phyloP scores from a whole-genome alignment of 2,329 filamentous ascomycete species.

The Aspergillus proliferans region DNA sequence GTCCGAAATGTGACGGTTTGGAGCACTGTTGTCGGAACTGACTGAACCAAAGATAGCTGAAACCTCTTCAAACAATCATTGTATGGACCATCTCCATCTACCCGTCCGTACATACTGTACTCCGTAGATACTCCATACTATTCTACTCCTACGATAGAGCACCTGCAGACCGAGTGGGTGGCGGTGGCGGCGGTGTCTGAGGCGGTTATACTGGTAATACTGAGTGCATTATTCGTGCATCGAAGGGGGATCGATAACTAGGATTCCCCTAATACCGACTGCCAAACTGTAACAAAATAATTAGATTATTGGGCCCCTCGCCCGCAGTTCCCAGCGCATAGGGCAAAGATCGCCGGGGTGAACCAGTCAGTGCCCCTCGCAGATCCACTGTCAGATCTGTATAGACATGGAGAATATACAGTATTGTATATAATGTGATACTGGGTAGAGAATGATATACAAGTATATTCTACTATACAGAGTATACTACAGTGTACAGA shows the following conservation, averaged over 20 bases:
- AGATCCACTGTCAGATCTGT: neutral
- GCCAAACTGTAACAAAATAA: neutral
- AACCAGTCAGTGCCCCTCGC: neutral
- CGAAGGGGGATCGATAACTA: neutral
- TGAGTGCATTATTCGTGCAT: neutral
- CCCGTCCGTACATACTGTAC: neutral
- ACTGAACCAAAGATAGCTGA: neutral
- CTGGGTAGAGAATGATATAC: too few relatives aligned
- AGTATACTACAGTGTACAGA: neutral
- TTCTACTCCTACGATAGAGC: too few relatives aligned
- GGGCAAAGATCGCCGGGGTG: neutral
- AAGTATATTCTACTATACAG: neutral
- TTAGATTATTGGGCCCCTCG: neutral
- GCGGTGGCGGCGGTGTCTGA: neutral
- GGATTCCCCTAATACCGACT: neutral
- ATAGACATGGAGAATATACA: neutral
- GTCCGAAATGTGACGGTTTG: neutral
- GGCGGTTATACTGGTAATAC: neutral
- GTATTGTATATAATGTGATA: neutral
- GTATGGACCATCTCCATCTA: neutral
- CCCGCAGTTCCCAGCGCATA: neutral
- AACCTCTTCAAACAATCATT: neutral
- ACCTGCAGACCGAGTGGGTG: neutral
- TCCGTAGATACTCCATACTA: neutral
- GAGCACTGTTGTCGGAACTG: neutral